A percentile compares a stretch with the other conserved stretches of the same genome.
Conservation (phyloP, 192 early-diverging fungal genomes). For the Coemansia sp. region DNA sequence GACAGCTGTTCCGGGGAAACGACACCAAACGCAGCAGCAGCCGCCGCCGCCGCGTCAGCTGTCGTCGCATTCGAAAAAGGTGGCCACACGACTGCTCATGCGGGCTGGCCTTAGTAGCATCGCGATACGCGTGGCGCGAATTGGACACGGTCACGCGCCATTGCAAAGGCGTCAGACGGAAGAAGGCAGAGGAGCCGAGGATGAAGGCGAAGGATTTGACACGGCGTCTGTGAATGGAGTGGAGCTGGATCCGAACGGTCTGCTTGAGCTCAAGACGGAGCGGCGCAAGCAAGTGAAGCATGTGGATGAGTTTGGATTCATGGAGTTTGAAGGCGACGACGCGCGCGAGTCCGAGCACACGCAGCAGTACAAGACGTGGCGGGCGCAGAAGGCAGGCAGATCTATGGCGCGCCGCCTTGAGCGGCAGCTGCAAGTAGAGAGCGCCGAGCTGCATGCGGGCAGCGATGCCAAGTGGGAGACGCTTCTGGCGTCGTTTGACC, state of each 20-base stretch:
- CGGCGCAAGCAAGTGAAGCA: conserved; percentile 51
- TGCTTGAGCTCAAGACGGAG: conserved; percentile 36
- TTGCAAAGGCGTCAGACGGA: neutral
- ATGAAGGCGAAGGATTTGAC: conserved; percentile 7
- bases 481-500: conserved; percentile 42
- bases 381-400: conserved; percentile 10
- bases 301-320: conserved; percentile 45
- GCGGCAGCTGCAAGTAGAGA: neutral
- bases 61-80: conserved; percentile 36
- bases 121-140: conserved; percentile 46
- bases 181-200: neutral
- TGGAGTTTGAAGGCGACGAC: conserved; percentile 45
- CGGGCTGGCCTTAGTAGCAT: conserved; percentile 53
- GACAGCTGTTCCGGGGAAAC: neutral
- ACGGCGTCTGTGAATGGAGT: conserved; percentile 23
- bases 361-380: conserved; percentile 40
- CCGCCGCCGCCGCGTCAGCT: neutral
- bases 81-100: conserved; percentile 53
- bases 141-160: conserved; percentile 7
- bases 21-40: conserved; percentile 15
- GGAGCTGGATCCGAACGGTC: conserved; percentile 41
- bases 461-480: conserved; percentile 40
- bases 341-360: conserved; percentile 26
- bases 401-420: neutral
- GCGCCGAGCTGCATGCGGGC: conserved; percentile 12